Evolutionary conservation across 2,329 filamentous ascomycete genomes (phyloP).

Genomic region (Penicillium crustosum): DNA sequence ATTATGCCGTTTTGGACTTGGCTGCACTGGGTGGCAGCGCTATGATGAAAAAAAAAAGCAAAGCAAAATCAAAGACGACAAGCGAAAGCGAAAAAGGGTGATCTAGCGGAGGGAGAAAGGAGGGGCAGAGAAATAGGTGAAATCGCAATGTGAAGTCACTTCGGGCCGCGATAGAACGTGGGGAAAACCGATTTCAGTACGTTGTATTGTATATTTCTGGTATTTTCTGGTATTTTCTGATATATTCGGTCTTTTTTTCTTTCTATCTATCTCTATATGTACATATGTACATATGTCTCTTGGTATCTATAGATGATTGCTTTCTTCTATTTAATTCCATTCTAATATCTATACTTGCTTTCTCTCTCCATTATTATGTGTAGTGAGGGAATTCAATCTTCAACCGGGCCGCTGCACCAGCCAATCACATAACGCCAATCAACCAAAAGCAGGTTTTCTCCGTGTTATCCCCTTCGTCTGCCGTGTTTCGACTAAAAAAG

Average conservation of each 20-base stretch:
- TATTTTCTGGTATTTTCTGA: not conserved
- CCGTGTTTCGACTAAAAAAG: not conserved
- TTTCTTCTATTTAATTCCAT: not conserved
- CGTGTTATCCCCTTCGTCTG: not conserved
- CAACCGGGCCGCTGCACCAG: slow-evolving; percentile 21
- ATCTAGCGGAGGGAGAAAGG: slow-evolving; percentile 3
- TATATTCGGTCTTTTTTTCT: not conserved
- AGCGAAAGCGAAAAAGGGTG: not conserved
- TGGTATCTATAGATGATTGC: not conserved
- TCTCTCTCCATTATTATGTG: not conserved
- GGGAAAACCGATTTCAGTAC: slow-evolving; percentile 2
- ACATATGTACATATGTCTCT: too few species aligned
- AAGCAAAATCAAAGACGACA: not conserved
- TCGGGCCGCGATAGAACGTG: slow-evolving; percentile 9
- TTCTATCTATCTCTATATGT: not conserved
- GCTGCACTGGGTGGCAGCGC: not conserved
- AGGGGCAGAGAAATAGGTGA: slow-evolving; percentile 11
- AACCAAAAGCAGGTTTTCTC: slow-evolving; percentile 26
- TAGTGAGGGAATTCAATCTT: slow-evolving; percentile 8
- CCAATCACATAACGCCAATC: slow-evolving; percentile 18
- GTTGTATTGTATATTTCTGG: not conserved
- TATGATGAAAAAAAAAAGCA: not conserved
- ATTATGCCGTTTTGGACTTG: slow-evolving; percentile 11
- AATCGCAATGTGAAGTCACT: slow-evolving; percentile 13
- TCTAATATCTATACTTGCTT: not conserved